These are phyloP conservation scores for Saccharomycopsis sp. DNA, from an alignment of 805 yeast genomes.

Conservation along the genomic window DNA sequence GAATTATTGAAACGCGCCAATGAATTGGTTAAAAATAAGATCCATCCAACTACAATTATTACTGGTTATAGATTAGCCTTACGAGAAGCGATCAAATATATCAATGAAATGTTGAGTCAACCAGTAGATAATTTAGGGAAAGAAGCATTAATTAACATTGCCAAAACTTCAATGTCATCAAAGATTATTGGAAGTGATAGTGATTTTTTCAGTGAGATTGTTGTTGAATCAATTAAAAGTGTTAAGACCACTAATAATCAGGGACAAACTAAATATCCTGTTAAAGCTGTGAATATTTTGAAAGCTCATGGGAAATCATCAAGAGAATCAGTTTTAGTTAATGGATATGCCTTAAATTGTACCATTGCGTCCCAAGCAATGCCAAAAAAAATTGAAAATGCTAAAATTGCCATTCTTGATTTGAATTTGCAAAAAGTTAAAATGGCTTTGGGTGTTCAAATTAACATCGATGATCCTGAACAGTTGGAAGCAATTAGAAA, in stretches of 20 bases:
- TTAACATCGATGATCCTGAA: slow-evolving; percentile 95
- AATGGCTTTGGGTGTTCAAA: slow-evolving; percentile 98
- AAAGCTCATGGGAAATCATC: slow-evolving; percentile 97
- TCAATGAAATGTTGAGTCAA: slow-evolving; percentile 75
- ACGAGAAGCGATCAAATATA: slow-evolving; percentile 82
- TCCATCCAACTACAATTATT: slow-evolving; percentile 97
- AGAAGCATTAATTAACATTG: slow-evolving; percentile 81
- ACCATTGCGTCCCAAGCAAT: slow-evolving; percentile 97
- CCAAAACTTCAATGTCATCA: slow-evolving; percentile 95
- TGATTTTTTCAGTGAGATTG: slow-evolving; percentile 83
- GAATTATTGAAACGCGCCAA: slow-evolving; percentile 90
- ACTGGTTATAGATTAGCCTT: slow-evolving; percentile 93
- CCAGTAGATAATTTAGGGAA: slow-evolving; percentile 75
- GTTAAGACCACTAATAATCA: slow-evolving; percentile 84
- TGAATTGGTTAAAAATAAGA: slow-evolving; percentile 84
- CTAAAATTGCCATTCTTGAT: slow-evolving; percentile 84
- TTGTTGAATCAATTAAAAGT: slow-evolving; percentile 91
- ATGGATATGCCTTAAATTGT: slow-evolving; percentile 95
- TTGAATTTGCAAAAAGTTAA: slow-evolving; percentile 91
- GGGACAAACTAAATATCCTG: slow-evolving; percentile 90
- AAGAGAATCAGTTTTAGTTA: slow-evolving; percentile 73
- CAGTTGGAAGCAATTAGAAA: slow-evolving; percentile 88
- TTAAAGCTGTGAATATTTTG: slow-evolving; percentile 90
- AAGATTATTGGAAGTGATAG: slow-evolving; percentile 93
- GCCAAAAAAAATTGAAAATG: slow-evolving; percentile 61